Base-by-base conservation (phyloP, 2,329 filamentous ascomycete species). In the Colletotrichum godetiae region DNA sequence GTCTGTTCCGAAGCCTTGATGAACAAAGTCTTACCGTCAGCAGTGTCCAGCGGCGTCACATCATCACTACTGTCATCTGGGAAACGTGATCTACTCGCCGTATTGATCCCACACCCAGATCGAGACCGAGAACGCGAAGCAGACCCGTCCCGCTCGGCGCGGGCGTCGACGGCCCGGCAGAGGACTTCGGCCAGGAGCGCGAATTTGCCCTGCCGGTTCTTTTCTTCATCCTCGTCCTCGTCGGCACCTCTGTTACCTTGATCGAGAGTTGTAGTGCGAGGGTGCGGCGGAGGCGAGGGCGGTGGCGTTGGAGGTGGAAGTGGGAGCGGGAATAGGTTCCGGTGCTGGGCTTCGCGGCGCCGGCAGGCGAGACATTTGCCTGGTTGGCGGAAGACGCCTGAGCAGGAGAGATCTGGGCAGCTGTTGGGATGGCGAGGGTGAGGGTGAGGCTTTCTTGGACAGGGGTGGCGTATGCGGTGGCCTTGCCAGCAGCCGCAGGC, bases 231-330 rank as follows among this genome's bases (percentile, higher is more conserved):
- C 37, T 77, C 19, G 3, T 46, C 42, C 42, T 46, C 19, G 35
- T 15, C 35, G 35, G 13, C 13, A 15, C 35, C 12, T 42, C 27
- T 27, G 27, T 27, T 4, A 27, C 27, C 27, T 27, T 27, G 27
- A 35, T 11, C 33, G 33, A 35, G 33, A 7, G 6, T 35, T 35
- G 33, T 8, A 35, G 33, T 7, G 19, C 19, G 42, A 46, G 7
- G 42, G 8, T 19, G 42, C 42, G 19, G 8, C 15, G 42, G 42
- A n/a, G 42, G 80, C 80, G 73, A 81, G 76, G 63, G 67, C 42
- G 7, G 37, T 7, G 59, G 24, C 13, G 59, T 42, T n/a, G 24
- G 24, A 3, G 37, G 52, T 1, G 52, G 52, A 0, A 55, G 12
- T 3, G 27, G 5, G 5, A 29, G 24, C 22, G 24, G 12, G 12